Base-by-base conservation (phyloP, 164 flowering plant species). In the Nymphaea colorata region DNA sequence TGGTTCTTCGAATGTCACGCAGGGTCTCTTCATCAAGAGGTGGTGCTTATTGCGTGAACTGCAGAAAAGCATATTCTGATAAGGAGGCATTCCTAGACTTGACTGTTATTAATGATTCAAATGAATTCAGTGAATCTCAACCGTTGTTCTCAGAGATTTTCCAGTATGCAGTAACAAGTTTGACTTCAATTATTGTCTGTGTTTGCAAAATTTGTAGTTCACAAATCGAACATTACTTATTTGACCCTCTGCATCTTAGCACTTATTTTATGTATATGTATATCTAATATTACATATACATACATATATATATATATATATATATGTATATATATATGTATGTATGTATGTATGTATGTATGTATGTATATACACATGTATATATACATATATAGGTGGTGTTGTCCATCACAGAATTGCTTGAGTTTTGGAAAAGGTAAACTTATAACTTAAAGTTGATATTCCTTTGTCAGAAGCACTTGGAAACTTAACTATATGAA, bases 111-210 rank as follows among this genome's bases (percentile, higher is more conserved):
- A 78, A 86, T 75, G 89, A 86, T 18, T 69, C 87, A 69, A 87
- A 81, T 77, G 77, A 73, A 63, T 86, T 83, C 69, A 80, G 71
- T 55, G 93, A 84, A 75, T 41, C 76, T 42, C 69, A 72, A 79
- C 87, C 93, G 0, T 65, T 67, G 61, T 76, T 86, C 59, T 83
- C 93, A 1, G 91, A 88, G 79, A 4, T 93, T 67, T 93, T 93
- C 81, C 88, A 93, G 96, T 88, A 45, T 6, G 66, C 41, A 5
- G 53, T 45, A 5, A 45, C 11, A 10, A 45, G 53, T 45, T 45
- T 45, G 53, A 45, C 2, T 45, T 45, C 53, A 45, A 45, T 25
- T 25, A 25, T 25, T 25, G 1, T 25, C 36, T 25, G 36, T 25
- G 36, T 25, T 25, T 25, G 36, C 36, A 25, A 25, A 25, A 0